These are phyloP conservation scores for Fusarium sp. DNA, from an alignment of 2,329 filamentous ascomycete species.

Conservation along the genomic window DNA sequence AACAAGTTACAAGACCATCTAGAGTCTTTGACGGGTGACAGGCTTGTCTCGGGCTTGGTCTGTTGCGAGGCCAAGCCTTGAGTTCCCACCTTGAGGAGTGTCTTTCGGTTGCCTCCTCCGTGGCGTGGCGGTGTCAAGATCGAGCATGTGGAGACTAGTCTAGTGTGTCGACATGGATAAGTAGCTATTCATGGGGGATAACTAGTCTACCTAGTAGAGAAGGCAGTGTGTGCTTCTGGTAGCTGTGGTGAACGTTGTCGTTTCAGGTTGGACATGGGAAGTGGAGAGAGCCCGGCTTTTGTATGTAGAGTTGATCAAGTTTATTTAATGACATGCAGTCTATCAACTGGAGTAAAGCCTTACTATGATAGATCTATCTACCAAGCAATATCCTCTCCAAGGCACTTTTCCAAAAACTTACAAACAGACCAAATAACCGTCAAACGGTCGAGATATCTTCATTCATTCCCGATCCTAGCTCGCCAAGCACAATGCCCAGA, in stretches of 20 bases:
- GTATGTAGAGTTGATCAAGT: background rate
- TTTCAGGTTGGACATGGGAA: constrained; percentile 46
- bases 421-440: background rate
- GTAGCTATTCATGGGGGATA: too few relatives aligned
- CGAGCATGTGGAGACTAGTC: constrained; percentile 30
- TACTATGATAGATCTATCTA: background rate
- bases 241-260: constrained; percentile 34
- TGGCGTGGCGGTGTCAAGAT: constrained; percentile 43
- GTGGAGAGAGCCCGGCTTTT: background rate
- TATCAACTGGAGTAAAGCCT: background rate
- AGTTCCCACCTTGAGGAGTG: too few relatives aligned
- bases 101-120: constrained; percentile 3
- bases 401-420: background rate
- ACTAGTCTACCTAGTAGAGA: too few relatives aligned
- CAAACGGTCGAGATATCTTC: background rate
- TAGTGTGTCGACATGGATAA: too few relatives aligned
- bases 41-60: constrained; percentile 21
- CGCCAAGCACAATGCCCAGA: constrained; percentile 14
- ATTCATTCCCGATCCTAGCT: constrained; percentile 1
- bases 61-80: too few relatives aligned
- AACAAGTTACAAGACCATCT: background rate
- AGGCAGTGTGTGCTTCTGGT: constrained; percentile 12
- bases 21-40: constrained; percentile 23
- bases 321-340: background rate
- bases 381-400: background rate